These are phyloP conservation scores for apple (Malus domestica) DNA, from an alignment of 306 rosid species.

Conservation along the genomic window ASM211411v1 NC_041800.1:31173733-31174232, in stretches of 20 bases:
- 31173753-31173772: neutral
- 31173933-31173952: neutral
- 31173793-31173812: neutral
- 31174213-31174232: conserved; percentile 94
- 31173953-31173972: conserved; percentile 82
- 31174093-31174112: conserved; percentile 99
- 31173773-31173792: neutral
- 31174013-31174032: conserved; percentile 55
- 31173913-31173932: neutral
- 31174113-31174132: conserved; percentile 59
- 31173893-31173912: neutral
- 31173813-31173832: neutral
- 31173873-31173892: neutral
- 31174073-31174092: conserved; percentile 89
- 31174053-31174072: conserved; percentile 76
- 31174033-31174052: conserved; percentile 74
- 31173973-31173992: conserved; percentile 28
- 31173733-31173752: neutral
- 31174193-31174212: conserved; percentile 43
- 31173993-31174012: conserved; percentile 28
- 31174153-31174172: neutral
- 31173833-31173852: neutral
- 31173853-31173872: conserved; percentile 7
- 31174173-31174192: neutral
- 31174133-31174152: neutral